Evolutionary conservation across 441 rosid species (phyloP), one percentile per base, ranked within the genome.

Genomic region (Gossypium davidsonii): DNA sequence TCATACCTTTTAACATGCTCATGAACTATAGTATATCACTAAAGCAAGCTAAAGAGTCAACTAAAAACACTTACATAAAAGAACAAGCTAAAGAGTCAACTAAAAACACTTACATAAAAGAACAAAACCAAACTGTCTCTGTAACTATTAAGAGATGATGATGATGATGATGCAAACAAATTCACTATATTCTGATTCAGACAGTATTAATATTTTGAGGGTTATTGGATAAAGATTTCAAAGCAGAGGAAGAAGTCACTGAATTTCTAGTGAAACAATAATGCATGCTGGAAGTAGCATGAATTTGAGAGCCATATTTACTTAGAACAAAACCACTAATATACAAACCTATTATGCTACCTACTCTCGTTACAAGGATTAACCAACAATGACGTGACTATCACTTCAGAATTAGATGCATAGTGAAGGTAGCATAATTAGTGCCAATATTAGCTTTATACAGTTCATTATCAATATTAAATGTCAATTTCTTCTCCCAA

Each of bases 141-240:
- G 28, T 51, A 49, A 67, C 14, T 14, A 67, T 31, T 48, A 67
- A 48, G 20, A 67, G 71, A 48, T 48, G 70, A 66, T 21, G 37
- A 65, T 21, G 70, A 46, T 48, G 70, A 66, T 21, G 37, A 65
- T 21, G 48, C 8, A 66, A 12, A 67, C 2, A 66, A 25, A 12
- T 46, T n/a, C 15, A 48, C 17, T 6, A 3, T n/a, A 67, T 49
- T 49, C 25, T 49, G 34, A 25, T 49, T 49, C 44, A 31, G 23
- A 21, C 34, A 12, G 4, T 21, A 42, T 11, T 21, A 21, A 1
- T 21, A 20, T 20, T 44, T 65, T 44, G 1, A 5, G 3, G 55
- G 20, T 65, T 46, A 44, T 21, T 0, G 23, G 15, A 67, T 67
- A 18, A 67, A 49, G 42, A 67, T 67, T 46, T 49, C 55, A 49